These are phyloP conservation scores for Kodamaea alishanica DNA, from an alignment of 1,139 yeast genomes.

Conservation along the genomic window DNA sequence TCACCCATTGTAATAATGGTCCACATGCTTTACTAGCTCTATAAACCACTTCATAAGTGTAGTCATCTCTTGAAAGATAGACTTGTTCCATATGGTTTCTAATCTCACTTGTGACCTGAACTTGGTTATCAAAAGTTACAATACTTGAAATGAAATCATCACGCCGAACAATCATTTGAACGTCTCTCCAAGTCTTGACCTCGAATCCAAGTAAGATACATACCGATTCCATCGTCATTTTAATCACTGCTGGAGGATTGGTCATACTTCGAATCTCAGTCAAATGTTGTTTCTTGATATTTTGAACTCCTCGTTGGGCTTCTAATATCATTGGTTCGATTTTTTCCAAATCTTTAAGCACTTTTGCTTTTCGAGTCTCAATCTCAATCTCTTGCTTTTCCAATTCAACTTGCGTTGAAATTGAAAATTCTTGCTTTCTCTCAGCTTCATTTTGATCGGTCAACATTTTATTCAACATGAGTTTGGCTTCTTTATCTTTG, in stretches of 20 bases:
- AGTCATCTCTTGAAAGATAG: constrained; percentile 63
- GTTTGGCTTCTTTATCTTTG: constrained; percentile 69
- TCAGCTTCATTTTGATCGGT: constrained; percentile 90
- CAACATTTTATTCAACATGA: constrained; percentile 74
- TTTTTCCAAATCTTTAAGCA: constrained; percentile 58
- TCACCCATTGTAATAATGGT: constrained; percentile 85
- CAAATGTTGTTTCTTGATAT: constrained; percentile 87
- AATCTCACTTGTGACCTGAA: constrained; percentile 52
- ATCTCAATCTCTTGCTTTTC: constrained; percentile 65
- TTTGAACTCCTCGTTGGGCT: constrained; percentile 84
- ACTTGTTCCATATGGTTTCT: constrained; percentile 53
- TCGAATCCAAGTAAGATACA: constrained; percentile 74
- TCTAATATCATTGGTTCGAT: constrained; percentile 85
- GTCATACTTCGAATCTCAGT: constrained; percentile 87
- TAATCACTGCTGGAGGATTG: constrained; percentile 88
- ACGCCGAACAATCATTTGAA: constrained; percentile 70
- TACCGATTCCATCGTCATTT: constrained; percentile 82
- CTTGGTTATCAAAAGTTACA: constrained; percentile 66
- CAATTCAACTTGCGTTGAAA: constrained; percentile 69
- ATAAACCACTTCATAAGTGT: constrained; percentile 69
- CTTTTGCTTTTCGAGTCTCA: constrained; percentile 50
- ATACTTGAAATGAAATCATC: constrained; percentile 88
- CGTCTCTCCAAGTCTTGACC: constrained; percentile 76
- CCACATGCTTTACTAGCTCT: constrained; percentile 97
- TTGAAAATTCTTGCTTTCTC: constrained; percentile 80